A percentile compares a stretch with the other conserved stretches of the same genome.
phyloP scores from a whole-genome alignment of 108 stramenopile species.

The Skeletonema tropicum region DNA sequence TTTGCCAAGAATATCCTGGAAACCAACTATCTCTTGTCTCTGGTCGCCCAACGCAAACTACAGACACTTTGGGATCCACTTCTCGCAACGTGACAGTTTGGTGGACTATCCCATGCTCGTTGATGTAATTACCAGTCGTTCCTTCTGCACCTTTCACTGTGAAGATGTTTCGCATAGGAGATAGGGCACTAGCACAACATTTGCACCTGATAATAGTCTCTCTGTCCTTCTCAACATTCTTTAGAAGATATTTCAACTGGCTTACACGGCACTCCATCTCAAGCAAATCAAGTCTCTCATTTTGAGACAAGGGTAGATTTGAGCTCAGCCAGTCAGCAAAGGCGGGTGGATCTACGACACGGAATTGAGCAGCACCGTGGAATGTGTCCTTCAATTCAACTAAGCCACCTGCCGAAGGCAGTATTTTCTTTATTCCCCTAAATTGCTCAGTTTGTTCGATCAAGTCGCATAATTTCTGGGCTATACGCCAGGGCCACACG shows the following conservation, averaged over 20 bases:
- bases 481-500: slow-evolving; percentile 70
- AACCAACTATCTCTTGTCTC: slow-evolving; percentile 80
- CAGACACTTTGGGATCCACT: slow-evolving; percentile 41
- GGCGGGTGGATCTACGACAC: slow-evolving; percentile 40
- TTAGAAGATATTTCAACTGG: slow-evolving; percentile 49
- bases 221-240: slow-evolving; percentile 45
- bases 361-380: neutral
- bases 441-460: slow-evolving; percentile 34
- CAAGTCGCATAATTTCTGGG: slow-evolving; percentile 42
- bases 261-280: slow-evolving; percentile 52
- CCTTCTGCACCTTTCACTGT: slow-evolving; percentile 78
- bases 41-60: slow-evolving; percentile 54
- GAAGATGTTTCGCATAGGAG: slow-evolving; percentile 58
- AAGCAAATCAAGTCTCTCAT: slow-evolving; percentile 64
- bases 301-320: slow-evolving; percentile 68
- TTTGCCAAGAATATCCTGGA: slow-evolving; percentile 80
- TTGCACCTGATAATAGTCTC: slow-evolving; percentile 57
- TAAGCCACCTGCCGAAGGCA: slow-evolving; percentile 46
- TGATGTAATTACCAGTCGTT: slow-evolving; percentile 79
- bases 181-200: slow-evolving; percentile 50
- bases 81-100: slow-evolving; percentile 74
- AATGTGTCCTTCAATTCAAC: neutral
- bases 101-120: slow-evolving; percentile 82
- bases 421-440: slow-evolving; percentile 39
- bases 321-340: slow-evolving; percentile 85